Base-by-base conservation (phyloP, 2,329 filamentous ascomycete species). In the Phaeosphaeriaceae sp. region DNA sequence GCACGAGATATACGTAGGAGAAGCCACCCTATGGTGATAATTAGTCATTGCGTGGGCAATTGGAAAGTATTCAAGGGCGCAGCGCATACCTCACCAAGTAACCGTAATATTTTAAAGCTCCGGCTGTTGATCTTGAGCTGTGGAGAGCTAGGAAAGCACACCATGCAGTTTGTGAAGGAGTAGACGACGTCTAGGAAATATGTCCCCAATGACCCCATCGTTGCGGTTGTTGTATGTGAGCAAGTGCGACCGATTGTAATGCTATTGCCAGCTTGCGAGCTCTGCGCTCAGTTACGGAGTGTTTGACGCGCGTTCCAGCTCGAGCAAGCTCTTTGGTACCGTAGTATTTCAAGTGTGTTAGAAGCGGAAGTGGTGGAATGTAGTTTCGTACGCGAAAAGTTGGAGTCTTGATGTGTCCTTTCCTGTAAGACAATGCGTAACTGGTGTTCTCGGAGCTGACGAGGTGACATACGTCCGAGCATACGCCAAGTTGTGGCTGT, bases 1-100 rank as follows among this genome's bases (percentile, higher is more conserved):
- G 90, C 52, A 99, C 94, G 51, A 99, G 89, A 77, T 99, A 99
- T 64, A 99, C 94, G 76, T 97, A 99, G 59, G 92, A 96, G 81
- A 99, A 99, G 68, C 94, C 94, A 71, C 94, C 94, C 88, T 93
- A 26, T 33, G 21, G 18, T 29, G 13, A 17, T 29, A 5, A 40
- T 57, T 21, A 45, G 44, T 51, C n/a, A 50, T 34, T 18, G 42
- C 30, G 20, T 20, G 40, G 26, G 4, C 12, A 12, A 30, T n/a
- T 26, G 30, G n/a, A n/a, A n/a, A n/a, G n/a, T n/a, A n/a, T n/a
- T n/a, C 34, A 37, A 30, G 16, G 41, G 21, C 46, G 16, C 17
- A 28, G n/a, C 38, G 39, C 80, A 63, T 79, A 92, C 89, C 83
- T 99, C 94, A 73, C 94, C 94, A 3, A 99, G 83, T 42, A 99